Evolutionary conservation across 768 basidiomycete genomes (phyloP).

Genomic region (Daedaleopsis sinensis): DNA sequence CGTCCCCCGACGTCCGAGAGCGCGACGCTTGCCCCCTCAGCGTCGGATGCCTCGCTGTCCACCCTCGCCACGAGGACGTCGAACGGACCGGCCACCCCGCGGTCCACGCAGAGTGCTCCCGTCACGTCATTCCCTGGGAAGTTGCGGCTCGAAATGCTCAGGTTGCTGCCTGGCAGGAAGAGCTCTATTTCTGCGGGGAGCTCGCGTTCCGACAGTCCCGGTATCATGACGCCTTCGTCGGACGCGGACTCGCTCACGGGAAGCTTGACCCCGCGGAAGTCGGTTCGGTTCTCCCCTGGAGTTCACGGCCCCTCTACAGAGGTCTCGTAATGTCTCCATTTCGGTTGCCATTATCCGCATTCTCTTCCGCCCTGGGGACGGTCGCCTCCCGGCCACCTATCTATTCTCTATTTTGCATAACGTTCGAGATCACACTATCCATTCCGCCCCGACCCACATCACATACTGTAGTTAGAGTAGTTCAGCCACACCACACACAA

Average conservation of each 20-base stretch:
- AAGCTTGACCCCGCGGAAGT: slow-evolving; percentile 52
- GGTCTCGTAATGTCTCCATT: background rate
- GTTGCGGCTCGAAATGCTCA: slow-evolving; percentile 54
- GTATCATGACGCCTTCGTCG: slow-evolving; percentile 19
- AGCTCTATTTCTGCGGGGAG: slow-evolving; percentile 36
- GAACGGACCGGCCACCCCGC: slow-evolving; percentile 33
- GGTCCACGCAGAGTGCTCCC: slow-evolving; percentile 25
- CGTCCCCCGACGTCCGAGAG: slow-evolving; percentile 39
- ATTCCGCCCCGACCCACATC: too few relatives aligned
- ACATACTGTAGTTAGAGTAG: background rate
- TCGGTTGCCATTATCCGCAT: background rate
- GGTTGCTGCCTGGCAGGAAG: slow-evolving; percentile 43
- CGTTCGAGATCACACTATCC: background rate
- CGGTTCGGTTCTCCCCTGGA: slow-evolving; percentile 62
- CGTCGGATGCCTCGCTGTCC: slow-evolving; percentile 43
- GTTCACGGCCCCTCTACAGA: slow-evolving; percentile 29
- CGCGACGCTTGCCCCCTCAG: slow-evolving; percentile 35
- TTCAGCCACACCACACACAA: background rate
- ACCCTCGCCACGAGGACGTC: slow-evolving; percentile 48
- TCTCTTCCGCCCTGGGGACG: background rate
- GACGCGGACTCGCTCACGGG: slow-evolving; percentile 26
- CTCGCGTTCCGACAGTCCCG: slow-evolving; percentile 38
- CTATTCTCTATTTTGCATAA: background rate
- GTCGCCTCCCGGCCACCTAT: background rate
- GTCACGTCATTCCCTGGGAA: slow-evolving; percentile 26